phyloP scores from a whole-genome alignment of 169 alveolate species.

The Blepharisma undulans region DNA sequence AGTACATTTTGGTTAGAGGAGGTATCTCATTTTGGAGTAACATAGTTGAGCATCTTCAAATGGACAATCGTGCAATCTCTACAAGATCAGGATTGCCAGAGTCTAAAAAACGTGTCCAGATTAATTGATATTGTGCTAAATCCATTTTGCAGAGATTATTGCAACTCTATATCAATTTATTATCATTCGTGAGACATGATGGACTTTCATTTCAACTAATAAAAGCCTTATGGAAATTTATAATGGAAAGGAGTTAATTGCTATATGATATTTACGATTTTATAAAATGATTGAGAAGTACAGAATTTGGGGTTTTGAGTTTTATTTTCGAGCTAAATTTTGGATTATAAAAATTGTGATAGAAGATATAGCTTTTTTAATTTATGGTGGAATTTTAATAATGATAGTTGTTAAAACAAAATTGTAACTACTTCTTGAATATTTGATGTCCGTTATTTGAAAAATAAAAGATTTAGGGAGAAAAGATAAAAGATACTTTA shows the following conservation, averaged over 20 bases:
- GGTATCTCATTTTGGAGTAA: background rate
- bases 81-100: background rate
- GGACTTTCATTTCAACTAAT: background rate
- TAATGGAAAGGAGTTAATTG: background rate
- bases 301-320: background rate
- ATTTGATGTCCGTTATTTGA: too few species aligned
- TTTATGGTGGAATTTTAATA: too few species aligned
- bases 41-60: background rate
- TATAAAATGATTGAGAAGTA: background rate
- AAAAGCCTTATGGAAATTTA: background rate
- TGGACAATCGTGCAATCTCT: background rate
- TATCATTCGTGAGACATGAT: background rate
- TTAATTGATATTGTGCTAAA: background rate
- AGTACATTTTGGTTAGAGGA: background rate
- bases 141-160: background rate
- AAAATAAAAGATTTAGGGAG: too few species aligned
- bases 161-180: background rate
- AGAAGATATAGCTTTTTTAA: too few species aligned
- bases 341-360: too few species aligned
- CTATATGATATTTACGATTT: too few species aligned
- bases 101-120: background rate
- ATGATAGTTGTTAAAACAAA: too few species aligned
- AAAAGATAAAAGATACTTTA: too few species aligned
- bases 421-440: too few species aligned
- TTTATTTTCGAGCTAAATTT: too few species aligned